Percentiles rank a stretch among this genome's conserved stretches.
phyloP scores from a whole-genome alignment of 805 yeast genomes.

The Yarrowia deformans region DNA sequence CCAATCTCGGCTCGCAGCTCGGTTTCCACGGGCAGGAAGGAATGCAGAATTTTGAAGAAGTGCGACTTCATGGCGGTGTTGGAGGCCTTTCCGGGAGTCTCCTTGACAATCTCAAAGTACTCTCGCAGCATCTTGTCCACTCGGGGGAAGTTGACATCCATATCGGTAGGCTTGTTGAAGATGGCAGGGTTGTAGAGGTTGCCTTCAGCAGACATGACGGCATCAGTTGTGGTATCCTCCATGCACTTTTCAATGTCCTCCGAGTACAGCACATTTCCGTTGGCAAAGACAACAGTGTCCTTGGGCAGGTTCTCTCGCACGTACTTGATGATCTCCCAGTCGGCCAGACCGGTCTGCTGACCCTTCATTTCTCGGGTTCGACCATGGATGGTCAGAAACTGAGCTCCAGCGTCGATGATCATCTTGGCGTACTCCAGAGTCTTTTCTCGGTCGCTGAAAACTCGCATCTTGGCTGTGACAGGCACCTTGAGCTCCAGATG shows the following conservation, averaged over 20 bases:
- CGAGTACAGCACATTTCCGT: conserved; percentile 93
- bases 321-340: conserved; percentile 81
- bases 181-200: conserved; percentile 93
- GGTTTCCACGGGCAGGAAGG: conserved; percentile 77
- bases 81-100: conserved; percentile 72
- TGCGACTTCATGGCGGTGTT: conserved; percentile 88
- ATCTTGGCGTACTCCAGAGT: conserved; percentile 84
- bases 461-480: conserved; percentile 94
- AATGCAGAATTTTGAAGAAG: conserved; percentile 82
- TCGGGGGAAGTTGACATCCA: conserved; percentile 77
- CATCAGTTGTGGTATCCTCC: conserved; percentile 73
- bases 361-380: conserved; percentile 98
- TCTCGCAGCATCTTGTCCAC: conserved; percentile 85
- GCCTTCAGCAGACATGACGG: conserved; percentile 98
- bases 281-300: conserved; percentile 89
- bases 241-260: conserved; percentile 79
- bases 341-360: conserved; percentile 92
- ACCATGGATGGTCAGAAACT: conserved; percentile 92
- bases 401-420: conserved; percentile 94
- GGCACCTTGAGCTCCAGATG: conserved; percentile 82
- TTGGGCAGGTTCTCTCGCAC: conserved; percentile 78
- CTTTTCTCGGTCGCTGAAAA: conserved; percentile 83
- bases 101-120: conserved; percentile 81
- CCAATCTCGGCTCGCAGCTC: conserved; percentile 82
- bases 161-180: conserved; percentile 55